Conservation (phyloP, 1,284 basidiomycete genomes). For the Neolentinus lepideus region DNA sequence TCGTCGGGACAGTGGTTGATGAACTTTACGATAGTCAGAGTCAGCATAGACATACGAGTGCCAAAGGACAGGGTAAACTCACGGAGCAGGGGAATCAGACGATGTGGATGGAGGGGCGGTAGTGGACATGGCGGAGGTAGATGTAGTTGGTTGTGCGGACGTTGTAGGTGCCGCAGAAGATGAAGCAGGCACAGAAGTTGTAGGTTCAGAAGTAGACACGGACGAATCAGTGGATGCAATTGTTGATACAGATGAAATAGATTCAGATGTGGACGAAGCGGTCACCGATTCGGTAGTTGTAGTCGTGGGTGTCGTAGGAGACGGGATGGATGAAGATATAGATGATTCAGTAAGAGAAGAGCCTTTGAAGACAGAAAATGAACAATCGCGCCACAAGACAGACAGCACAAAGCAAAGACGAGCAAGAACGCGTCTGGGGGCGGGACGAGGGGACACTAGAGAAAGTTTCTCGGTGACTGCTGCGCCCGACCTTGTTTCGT, state of each 20-base stretch:
- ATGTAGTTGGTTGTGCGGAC: not conserved
- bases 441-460: not conserved
- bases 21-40: no score
- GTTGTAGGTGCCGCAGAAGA: not conserved
- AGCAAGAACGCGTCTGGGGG: not conserved
- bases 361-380: not conserved
- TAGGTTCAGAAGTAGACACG: not conserved
- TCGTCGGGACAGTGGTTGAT: no score
- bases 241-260: not conserved
- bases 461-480: not conserved
- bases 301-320: not conserved
- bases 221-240: not conserved
- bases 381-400: not conserved
- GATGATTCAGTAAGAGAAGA: conserved; percentile 1
- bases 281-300: not conserved
- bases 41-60: no score
- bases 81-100: not conserved
- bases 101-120: not conserved
- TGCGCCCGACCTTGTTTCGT: not conserved
- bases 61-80: not conserved
- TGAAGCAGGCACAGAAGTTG: not conserved
- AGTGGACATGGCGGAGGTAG: not conserved
- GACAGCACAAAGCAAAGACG: not conserved
- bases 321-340: not conserved
- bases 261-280: not conserved